Evolutionary conservation across 495 filamentous ascomycete genomes (phyloP).

Genomic region (Mytilinidion resinicola): DNA sequence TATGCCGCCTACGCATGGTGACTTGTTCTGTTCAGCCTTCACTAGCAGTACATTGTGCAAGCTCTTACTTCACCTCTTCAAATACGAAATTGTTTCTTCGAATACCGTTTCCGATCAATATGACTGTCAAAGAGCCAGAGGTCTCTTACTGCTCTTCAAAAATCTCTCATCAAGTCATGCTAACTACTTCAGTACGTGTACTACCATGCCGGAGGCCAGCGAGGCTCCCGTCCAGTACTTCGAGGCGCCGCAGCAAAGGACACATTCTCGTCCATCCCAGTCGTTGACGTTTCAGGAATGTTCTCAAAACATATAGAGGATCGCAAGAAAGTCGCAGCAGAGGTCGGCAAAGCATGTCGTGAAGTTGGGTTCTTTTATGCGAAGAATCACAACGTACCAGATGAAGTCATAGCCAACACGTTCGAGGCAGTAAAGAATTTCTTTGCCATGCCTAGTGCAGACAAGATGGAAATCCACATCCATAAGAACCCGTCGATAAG

Average conservation of each 20-base stretch:
- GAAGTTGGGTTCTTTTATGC: conserved; percentile 55
- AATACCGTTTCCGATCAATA: too few relatives aligned
- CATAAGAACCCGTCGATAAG: conserved; percentile 13
- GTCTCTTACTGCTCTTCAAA: too few relatives aligned
- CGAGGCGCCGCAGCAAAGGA: conserved; percentile 7
- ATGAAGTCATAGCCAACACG: conserved; percentile 1
- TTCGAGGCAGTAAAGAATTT: conserved; percentile 14
- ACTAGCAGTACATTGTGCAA: too few relatives aligned
- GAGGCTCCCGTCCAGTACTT: conserved; percentile 3
- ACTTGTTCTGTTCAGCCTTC: too few relatives aligned
- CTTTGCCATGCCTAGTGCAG: conserved; percentile 13
- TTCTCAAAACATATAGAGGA: conserved; percentile 30
- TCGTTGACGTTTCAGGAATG: conserved; percentile 38
- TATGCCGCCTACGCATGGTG: too few relatives aligned
- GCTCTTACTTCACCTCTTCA: too few relatives aligned
- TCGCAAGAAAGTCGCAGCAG: conserved; percentile 35
- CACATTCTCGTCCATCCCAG: conserved; percentile 36
- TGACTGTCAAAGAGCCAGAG: too few relatives aligned
- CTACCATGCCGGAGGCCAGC: conserved; percentile 15
- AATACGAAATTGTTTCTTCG: too few relatives aligned
- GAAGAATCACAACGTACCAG: conserved; percentile 27
- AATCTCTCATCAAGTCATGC: too few relatives aligned
- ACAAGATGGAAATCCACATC: conserved; percentile 21
- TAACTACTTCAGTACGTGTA: neutral
- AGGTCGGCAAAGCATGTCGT: conserved; percentile 45